Base-by-base conservation (phyloP, 495 filamentous ascomycete species). In the Halenospora varia region DNA sequence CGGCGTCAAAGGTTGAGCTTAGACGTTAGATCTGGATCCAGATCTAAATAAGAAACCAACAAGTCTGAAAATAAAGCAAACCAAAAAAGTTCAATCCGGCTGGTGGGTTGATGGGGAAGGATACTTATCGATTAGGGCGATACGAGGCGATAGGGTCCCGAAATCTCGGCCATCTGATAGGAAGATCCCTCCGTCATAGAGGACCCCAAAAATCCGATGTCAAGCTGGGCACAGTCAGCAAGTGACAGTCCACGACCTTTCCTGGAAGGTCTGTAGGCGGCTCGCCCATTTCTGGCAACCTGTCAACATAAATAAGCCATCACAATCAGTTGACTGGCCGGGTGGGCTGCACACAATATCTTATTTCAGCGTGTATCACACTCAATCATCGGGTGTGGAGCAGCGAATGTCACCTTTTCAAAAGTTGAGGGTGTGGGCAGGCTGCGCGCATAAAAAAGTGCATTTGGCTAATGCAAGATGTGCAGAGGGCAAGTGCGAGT, bases 391-490 rank as follows among this genome's bases (percentile, higher is more conserved):
- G 29, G 13, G 29, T 35, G 4, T 35, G 29, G 29, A 35, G 4
- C 29, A 35, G 29, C 13, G 6, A 35, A 13, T 35, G 4, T 13
- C 29, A 13, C 4, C 29, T 35, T 35, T n/a, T n/a, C n/a, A n/a
- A 13, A 35, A 13, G 6, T 4, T 13, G 29, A 35, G 29, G 6
- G 29, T 35, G 29, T 35, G 29, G 29, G 6, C 13, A 2, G 46
- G 46, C 46, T 13, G 18, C 46, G 18, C 23, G 46, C 46, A 48
- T 48, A 48, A 23, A 48, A 3, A 15, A 20, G 23, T 48, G 46
- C 46, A 48, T 48, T n/a, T 48, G 17, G 46, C 46, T 48, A 48
- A 48, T 48, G 46, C 46, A 48, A 48, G 20, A 48, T 48, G 42
- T 45, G 42, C 42, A 19, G 3, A 48, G 46, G 46, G 29, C 29